Evolutionary conservation across 345 rosid genomes (phyloP).

Genomic region (Nasturtium officinale): DNA sequence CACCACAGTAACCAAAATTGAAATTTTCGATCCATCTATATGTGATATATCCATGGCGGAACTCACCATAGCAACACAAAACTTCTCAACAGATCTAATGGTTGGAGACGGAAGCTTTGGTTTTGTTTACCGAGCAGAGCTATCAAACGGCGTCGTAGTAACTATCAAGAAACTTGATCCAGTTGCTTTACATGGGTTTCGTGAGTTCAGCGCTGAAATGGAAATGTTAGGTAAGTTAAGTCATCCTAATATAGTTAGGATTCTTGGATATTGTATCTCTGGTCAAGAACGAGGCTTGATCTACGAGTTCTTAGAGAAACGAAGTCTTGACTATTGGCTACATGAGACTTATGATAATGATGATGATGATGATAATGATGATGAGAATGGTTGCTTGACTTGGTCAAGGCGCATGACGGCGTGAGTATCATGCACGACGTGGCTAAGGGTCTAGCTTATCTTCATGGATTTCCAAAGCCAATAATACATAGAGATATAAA

Average conservation of each 20-base stretch:
- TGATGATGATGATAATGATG: background rate
- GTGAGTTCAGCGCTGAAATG: slow-evolving; percentile 89
- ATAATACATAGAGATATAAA: slow-evolving; percentile 89
- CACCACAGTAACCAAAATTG: slow-evolving; percentile 47
- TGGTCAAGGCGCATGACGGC: slow-evolving; percentile 76
- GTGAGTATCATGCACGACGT: slow-evolving; percentile 53
- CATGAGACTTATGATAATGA: slow-evolving; percentile 39
- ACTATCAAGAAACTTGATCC: slow-evolving; percentile 82
- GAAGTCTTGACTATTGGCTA: slow-evolving; percentile 82
- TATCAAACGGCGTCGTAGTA: slow-evolving; percentile 59
- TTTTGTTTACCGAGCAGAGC: slow-evolving; percentile 66
- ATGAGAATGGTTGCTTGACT: slow-evolving; percentile 38
- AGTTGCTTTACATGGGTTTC: slow-evolving; percentile 84
- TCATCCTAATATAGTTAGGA: slow-evolving; percentile 69
- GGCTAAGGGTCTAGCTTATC: slow-evolving; percentile 69
- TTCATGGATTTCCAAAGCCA: slow-evolving; percentile 66
- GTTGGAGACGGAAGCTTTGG: slow-evolving; percentile 97
- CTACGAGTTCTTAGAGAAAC: slow-evolving; percentile 73
- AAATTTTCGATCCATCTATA: slow-evolving; percentile 63
- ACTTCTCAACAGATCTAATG: slow-evolving; percentile 68
- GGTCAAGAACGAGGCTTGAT: slow-evolving; percentile 68
- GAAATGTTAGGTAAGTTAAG: slow-evolving; percentile 69
- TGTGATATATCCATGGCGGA: slow-evolving; percentile 66
- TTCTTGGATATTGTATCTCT: slow-evolving; percentile 76
- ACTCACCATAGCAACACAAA: slow-evolving; percentile 59